Conservation (phyloP, 2,329 filamentous ascomycete genomes). For the Endothia cerciana region DNA sequence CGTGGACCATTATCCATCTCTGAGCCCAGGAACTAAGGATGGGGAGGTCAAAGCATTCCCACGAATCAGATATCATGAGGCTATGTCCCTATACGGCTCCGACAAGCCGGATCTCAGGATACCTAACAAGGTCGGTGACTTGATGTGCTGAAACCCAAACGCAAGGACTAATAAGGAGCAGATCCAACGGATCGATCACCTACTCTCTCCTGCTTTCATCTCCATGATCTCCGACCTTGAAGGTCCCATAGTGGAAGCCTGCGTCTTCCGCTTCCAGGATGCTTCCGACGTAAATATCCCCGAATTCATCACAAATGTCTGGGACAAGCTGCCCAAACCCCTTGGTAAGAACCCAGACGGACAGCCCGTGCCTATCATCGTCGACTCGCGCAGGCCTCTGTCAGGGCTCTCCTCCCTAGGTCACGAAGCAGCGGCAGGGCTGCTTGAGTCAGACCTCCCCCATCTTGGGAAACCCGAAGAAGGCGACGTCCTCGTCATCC, state of each 20-base stretch:
- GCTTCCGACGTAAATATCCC: constrained; percentile 18
- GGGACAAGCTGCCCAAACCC: constrained; percentile 59
- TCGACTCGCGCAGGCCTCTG: constrained; percentile 74
- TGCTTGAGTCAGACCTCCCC: constrained; percentile 40
- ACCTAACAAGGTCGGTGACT: constrained; percentile 59
- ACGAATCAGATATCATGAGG: constrained; percentile 71
- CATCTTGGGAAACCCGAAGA: constrained; percentile 53
- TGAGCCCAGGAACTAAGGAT: constrained; percentile 17
- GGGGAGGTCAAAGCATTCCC: constrained; percentile 48
- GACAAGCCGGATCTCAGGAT: constrained; percentile 93
- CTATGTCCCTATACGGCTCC: constrained; percentile 80
- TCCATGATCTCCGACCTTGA: constrained; percentile 73
- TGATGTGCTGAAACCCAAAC: constrained; percentile 20
- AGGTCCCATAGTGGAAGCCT: constrained; percentile 74
- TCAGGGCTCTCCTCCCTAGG: constrained; percentile 78
- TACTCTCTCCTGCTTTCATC: constrained; percentile 67
- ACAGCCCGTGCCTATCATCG: constrained; percentile 78
- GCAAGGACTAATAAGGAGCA: constrained; percentile 39
- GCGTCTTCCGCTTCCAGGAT: constrained; percentile 65
- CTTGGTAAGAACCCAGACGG: constrained; percentile 74
- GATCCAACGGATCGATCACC: constrained; percentile 68
- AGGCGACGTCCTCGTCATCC: constrained; percentile 80
- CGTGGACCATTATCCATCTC: constrained; percentile 33
- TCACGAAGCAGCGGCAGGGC: constrained; percentile 66
- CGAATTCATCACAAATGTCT: constrained; percentile 59